Evolutionary conservation across 2,329 filamentous ascomycete species (phyloP).

Genomic region (Fusarium sp.): DNA sequence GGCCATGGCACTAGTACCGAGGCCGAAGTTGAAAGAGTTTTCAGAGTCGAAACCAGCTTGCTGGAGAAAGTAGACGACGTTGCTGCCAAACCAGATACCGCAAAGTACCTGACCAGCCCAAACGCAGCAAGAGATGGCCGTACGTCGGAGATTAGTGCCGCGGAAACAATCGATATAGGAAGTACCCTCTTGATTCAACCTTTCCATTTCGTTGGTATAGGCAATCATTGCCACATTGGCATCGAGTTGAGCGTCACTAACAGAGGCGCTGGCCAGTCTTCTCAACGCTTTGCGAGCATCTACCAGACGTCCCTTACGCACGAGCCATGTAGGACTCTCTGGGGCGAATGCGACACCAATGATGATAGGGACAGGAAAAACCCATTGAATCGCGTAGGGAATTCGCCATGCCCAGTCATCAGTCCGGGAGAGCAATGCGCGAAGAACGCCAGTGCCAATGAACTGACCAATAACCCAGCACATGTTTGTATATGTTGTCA

Average conservation of each 20-base stretch:
- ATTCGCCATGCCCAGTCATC: conserved; percentile 55
- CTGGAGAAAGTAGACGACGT: conserved; percentile 37
- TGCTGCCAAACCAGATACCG: conserved; percentile 25
- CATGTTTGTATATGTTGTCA: conserved; percentile 60
- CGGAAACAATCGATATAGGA: conserved; percentile 33
- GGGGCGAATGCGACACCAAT: conserved; percentile 49
- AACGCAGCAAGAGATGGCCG: conserved; percentile 31
- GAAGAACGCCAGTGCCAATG: conserved; percentile 51
- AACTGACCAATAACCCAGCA: conserved; percentile 60
- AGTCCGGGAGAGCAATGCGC: not conserved
- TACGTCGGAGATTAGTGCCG: conserved; percentile 32
- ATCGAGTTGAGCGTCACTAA: no score
- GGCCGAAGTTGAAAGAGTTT: conserved; percentile 27
- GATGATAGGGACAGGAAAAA: conserved; percentile 51
- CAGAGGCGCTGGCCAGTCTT: no score
- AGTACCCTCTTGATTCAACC: conserved; percentile 17
- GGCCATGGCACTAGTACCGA: conserved; percentile 33
- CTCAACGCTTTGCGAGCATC: conserved; percentile 47
- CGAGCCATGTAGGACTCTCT: conserved; percentile 55
- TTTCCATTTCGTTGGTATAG: conserved; percentile 35
- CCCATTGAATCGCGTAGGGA: conserved; percentile 57
- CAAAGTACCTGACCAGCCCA: conserved; percentile 38
- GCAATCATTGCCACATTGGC: conserved; percentile 13
- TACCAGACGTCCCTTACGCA: conserved; percentile 45
- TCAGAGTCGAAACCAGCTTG: conserved; percentile 32